phyloP scores from a whole-genome alignment of 169 alveolate genomes.

The Plasmodium vinckei region DNA sequence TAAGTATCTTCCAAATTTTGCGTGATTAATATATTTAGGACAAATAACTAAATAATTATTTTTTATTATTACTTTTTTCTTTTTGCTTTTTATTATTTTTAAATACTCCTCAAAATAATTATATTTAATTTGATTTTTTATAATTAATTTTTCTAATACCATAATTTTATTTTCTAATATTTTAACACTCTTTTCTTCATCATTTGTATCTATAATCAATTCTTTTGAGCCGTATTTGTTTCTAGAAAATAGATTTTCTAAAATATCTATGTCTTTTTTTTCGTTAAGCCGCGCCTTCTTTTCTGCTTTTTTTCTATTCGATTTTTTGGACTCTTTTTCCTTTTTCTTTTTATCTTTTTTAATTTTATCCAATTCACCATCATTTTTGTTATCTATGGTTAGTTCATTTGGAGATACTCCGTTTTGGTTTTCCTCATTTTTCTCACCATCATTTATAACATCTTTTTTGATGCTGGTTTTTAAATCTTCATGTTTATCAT shows the following conservation, averaged over 20 bases:
- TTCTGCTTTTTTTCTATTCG: background rate
- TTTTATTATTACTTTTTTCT: constrained; percentile 17
- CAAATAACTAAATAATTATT: constrained; percentile 40
- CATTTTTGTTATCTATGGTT: background rate
- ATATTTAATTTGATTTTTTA: constrained; percentile 30
- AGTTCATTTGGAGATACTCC: background rate
- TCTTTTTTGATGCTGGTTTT: background rate
- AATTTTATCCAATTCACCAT: background rate
- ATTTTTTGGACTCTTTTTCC: background rate
- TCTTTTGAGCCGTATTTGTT: constrained; percentile 2
- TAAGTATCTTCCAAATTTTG: constrained; percentile 35
- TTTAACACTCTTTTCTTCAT: constrained; percentile 11
- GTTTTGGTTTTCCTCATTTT: background rate
- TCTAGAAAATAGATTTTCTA: constrained; percentile 1
- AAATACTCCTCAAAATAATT: constrained; percentile 66
- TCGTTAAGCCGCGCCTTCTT: constrained; percentile 1
- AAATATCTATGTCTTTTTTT: constrained; percentile 6
- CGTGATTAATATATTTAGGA: constrained; percentile 55
- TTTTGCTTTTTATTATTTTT: constrained; percentile 36
- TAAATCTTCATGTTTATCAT: background rate
- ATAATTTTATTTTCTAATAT: constrained; percentile 61
- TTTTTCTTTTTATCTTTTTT: background rate
- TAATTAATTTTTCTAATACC: constrained; percentile 53
- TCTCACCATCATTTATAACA: background rate
- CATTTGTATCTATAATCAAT: background rate